Conservation (phyloP, 2,329 filamentous ascomycete genomes). For the Torrubiella hemipterigena region DNA sequence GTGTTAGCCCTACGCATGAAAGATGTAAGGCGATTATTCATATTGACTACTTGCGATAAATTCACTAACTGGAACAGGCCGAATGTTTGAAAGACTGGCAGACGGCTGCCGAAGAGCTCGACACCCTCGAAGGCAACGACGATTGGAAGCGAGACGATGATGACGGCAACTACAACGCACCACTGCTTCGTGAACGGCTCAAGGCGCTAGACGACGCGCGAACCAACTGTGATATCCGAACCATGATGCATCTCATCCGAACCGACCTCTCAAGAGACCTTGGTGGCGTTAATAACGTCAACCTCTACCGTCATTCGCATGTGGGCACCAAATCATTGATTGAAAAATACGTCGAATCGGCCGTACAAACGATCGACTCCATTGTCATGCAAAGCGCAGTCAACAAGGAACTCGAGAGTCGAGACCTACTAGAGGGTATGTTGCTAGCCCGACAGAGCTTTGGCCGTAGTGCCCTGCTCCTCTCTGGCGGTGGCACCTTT, state of each 20-base stretch:
- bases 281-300: conserved; percentile 73
- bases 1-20: conserved; percentile 53
- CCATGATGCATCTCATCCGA: conserved; percentile 71
- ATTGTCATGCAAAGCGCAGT: conserved; percentile 50
- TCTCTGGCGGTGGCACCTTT: conserved; percentile 81
- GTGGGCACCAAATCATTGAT: conserved; percentile 80
- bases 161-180: conserved; percentile 58
- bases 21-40: conserved; percentile 35
- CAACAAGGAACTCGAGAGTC: conserved; percentile 44
- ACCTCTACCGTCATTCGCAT: conserved; percentile 73
- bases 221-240: conserved; percentile 55
- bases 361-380: conserved; percentile 59
- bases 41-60: neutral
- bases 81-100: conserved; percentile 62
- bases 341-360: conserved; percentile 74
- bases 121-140: conserved; percentile 68
- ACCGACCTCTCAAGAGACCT: conserved; percentile 71
- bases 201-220: conserved; percentile 64
- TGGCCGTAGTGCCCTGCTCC: conserved; percentile 68
- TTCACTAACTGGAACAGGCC: conserved; percentile 35
- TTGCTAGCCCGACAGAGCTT: conserved; percentile 66
- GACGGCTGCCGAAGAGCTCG: conserved; percentile 62
- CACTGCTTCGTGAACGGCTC: conserved; percentile 57
- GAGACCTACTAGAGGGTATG: conserved; percentile 53
- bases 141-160: conserved; percentile 60